A percentile compares a stretch with the other conserved stretches of the same genome.
phyloP scores from a whole-genome alignment of 1,139 yeast species.

The Magnusiomyces suaveolens region DNA sequence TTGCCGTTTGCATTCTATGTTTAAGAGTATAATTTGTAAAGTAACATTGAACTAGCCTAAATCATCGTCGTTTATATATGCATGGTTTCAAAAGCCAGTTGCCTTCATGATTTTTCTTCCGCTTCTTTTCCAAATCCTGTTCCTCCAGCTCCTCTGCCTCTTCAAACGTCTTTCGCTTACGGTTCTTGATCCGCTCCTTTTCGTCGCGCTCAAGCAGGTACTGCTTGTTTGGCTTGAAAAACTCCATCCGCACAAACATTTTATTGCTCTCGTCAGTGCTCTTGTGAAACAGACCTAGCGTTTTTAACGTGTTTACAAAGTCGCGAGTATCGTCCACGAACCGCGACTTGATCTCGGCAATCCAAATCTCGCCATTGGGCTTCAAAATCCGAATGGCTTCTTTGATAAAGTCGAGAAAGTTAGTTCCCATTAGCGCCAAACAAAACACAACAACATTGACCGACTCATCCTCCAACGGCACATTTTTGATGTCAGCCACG shows the following conservation, averaged over 20 bases:
- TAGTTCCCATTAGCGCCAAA: slow-evolving; percentile 93
- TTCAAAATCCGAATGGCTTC: slow-evolving; percentile 84
- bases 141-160: slow-evolving; percentile 63
- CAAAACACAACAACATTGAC: slow-evolving; percentile 85
- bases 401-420: slow-evolving; percentile 77
- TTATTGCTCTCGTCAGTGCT: slow-evolving; percentile 78
- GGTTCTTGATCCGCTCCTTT: slow-evolving; percentile 37
- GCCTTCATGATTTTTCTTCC: slow-evolving; percentile 61
- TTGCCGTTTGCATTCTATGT: no score
- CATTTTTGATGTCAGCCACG: slow-evolving; percentile 88
- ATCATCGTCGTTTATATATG: slow-evolving; percentile 77
- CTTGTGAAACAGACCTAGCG: slow-evolving; percentile 78
- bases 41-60: no score
- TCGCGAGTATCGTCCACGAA: slow-evolving; percentile 59
- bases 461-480: slow-evolving; percentile 70
- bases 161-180: slow-evolving; percentile 37
- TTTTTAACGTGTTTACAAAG: slow-evolving; percentile 67
- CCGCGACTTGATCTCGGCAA: slow-evolving; percentile 91
- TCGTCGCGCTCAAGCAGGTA: slow-evolving; percentile 56
- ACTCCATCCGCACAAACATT: slow-evolving; percentile 92
- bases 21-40: no score
- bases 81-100: slow-evolving; percentile 91
- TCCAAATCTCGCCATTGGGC: slow-evolving; percentile 93
- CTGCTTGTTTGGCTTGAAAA: slow-evolving; percentile 68
- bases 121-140: slow-evolving; percentile 47